Evolutionary conservation across 768 basidiomycete genomes (phyloP).

Genomic region (Mycena alexandri): DNA sequence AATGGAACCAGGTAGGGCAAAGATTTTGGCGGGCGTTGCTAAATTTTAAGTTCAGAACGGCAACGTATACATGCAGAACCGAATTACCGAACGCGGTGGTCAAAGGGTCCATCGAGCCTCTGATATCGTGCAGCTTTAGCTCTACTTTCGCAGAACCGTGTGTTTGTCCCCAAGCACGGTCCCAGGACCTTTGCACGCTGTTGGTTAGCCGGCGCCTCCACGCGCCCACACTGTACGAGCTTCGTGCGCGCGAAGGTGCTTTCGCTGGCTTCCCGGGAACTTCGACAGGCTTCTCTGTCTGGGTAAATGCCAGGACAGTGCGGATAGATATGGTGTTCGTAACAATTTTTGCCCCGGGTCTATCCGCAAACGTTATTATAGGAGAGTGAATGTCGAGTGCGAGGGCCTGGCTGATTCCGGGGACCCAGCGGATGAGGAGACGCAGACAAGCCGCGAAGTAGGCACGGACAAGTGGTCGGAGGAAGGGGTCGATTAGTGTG

Average conservation of each 20-base stretch:
- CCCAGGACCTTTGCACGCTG: slow-evolving; percentile 74
- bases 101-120: slow-evolving; percentile 54
- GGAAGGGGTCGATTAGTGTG: slow-evolving; percentile 64
- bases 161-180: slow-evolving; percentile 75
- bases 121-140: slow-evolving; percentile 61
- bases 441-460: slow-evolving; percentile 68
- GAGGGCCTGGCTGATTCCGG: slow-evolving; percentile 74
- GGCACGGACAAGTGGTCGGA: slow-evolving; percentile 73
- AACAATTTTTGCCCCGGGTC: slow-evolving; percentile 66
- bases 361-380: slow-evolving; percentile 62
- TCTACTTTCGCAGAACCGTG: slow-evolving; percentile 67
- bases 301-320: slow-evolving; percentile 66
- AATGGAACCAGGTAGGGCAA: slow-evolving; percentile 36
- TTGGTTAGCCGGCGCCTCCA: slow-evolving; percentile 73
- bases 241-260: slow-evolving; percentile 40
- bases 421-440: slow-evolving; percentile 72
- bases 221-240: slow-evolving; percentile 65
- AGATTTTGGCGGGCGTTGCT: slow-evolving; percentile 27
- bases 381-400: slow-evolving; percentile 76
- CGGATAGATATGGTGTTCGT: slow-evolving; percentile 65
- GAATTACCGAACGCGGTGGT: slow-evolving; percentile 45
- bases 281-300: slow-evolving; percentile 56
- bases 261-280: slow-evolving; percentile 38
- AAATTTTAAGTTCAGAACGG: slow-evolving; percentile 1
- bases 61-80: slow-evolving; percentile 26